Evolutionary conservation across 805 yeast genomes (phyloP).

Genomic region (Kazachstania kunashirensis): DNA sequence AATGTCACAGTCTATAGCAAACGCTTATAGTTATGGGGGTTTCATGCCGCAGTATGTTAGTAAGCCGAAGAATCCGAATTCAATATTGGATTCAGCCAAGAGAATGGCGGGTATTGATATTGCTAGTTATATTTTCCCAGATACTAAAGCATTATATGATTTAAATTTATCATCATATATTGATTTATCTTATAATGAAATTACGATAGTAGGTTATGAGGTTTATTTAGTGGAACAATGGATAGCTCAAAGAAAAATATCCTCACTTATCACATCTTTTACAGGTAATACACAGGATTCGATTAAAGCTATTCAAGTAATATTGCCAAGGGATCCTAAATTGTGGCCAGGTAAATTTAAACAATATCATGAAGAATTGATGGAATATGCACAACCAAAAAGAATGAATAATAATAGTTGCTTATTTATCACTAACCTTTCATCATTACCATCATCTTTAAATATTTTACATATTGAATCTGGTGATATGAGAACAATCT

Average conservation of each 20-base stretch:
- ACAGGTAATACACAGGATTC: conserved; percentile 71
- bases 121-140: conserved; percentile 42
- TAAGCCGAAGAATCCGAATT: neutral
- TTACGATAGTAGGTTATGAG: conserved; percentile 66
- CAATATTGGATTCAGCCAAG: neutral
- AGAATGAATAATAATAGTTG: conserved; percentile 43
- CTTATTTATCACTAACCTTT: conserved; percentile 72
- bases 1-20: conserved; percentile 7
- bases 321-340: conserved; percentile 33
- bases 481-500: conserved; percentile 44
- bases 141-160: conserved; percentile 43
- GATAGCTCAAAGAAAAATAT: conserved; percentile 66
- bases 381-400: conserved; percentile 57
- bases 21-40: conserved; percentile 2
- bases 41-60: neutral
- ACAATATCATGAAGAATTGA: conserved; percentile 55
- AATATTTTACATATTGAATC: conserved; percentile 61
- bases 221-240: conserved; percentile 91
- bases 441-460: conserved; percentile 66
- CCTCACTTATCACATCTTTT: conserved; percentile 67
- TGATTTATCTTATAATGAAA: conserved; percentile 37
- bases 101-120: conserved; percentile 2
- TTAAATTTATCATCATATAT: conserved; percentile 36
- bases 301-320: conserved; percentile 51
- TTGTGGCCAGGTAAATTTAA: conserved; percentile 38